Base-by-base conservation (phyloP, 2,329 filamentous ascomycete genomes). In the Neofusicoccum umdonicola region DNA sequence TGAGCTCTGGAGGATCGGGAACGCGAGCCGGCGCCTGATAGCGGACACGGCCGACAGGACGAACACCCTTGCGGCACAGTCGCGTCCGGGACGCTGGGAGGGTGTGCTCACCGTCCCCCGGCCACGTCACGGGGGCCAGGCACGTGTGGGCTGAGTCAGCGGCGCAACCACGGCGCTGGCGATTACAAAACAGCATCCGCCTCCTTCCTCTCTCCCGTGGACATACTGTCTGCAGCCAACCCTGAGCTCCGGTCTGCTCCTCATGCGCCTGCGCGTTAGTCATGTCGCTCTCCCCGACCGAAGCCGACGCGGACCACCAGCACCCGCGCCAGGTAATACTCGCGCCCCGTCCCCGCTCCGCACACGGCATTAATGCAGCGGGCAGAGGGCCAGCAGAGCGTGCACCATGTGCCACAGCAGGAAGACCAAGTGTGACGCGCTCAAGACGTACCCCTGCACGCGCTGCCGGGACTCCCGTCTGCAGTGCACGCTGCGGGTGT, bases 361-460 rank as follows among this genome's bases (percentile, higher is more conserved):
- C 42, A 31, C 5, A 44, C 7, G n/a, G 42, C 47, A 50, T 8
- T 50, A 50, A 50, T 11, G 47, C 5, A 15, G 22, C 3, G 3
- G 15, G 7, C 19, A 50, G 47, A 50, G 47, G 22, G 58, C 58
- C 2, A 37, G 22, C 13, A 50, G 58, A 13, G 58, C 58, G 1
- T 62, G 58, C 11, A 48, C 19, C 13, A 51, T 51, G 35, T 62
- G 58, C 37, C 58, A 62, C 19, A 37, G 22, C 15, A 44, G 45
- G n/a, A 62, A 62, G 13, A 27, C 39, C 11, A 62, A 51, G 13
- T 62, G 58, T 17, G 58, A 62, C 17, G 58, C 58, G 22, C 58
- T 62, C 2, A 42, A 17, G 35, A 19, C 22, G 3, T 50, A 62
- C 22, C 58, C 58, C 3, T 62, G 58, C 27, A 62, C 44, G 17